A percentile compares a stretch with the other conserved stretches of the same genome.
Conservation (phyloP, 371 early-diverging fungal genomes). For the Mucor sp. region DNA sequence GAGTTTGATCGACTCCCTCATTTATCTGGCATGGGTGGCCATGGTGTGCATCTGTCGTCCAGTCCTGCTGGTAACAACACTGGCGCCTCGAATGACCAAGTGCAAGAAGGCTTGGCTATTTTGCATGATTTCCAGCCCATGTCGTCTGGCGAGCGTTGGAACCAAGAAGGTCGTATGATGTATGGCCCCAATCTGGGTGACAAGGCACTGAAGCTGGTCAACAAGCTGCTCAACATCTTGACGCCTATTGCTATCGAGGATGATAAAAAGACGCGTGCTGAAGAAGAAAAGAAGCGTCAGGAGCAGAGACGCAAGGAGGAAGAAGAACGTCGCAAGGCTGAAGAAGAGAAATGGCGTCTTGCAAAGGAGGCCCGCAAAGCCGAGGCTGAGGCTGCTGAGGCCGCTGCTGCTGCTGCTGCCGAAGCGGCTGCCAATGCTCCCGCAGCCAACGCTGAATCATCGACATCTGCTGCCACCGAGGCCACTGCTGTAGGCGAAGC, state of each 20-base stretch:
- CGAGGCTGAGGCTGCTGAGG: constrained; percentile 28
- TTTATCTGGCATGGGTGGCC: not conserved
- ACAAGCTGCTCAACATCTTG: constrained; percentile 70
- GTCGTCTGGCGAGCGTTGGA: constrained; percentile 84
- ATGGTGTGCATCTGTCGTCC: not conserved
- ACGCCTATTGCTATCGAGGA: constrained; percentile 79
- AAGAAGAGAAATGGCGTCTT: constrained; percentile 54
- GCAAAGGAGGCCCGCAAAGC: constrained; percentile 29
- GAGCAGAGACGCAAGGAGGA: constrained; percentile 43
- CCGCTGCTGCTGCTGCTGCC: constrained; percentile 32
- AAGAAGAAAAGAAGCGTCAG: constrained; percentile 51
- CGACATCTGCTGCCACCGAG: constrained; percentile 12
- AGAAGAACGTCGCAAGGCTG: constrained; percentile 55
- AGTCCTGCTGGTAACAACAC: not conserved
- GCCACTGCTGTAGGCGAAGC: constrained; percentile 45
- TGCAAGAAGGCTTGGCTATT: constrained; percentile 50
- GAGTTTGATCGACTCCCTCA: constrained; percentile 39
- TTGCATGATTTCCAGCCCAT: constrained; percentile 75
- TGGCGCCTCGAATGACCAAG: constrained; percentile 14
- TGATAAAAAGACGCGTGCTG: constrained; percentile 57
- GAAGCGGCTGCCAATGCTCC: constrained; percentile 10
- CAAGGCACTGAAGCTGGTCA: constrained; percentile 60
- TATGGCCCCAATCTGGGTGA: constrained; percentile 66
- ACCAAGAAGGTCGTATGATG: constrained; percentile 84
- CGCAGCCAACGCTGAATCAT: constrained; percentile 23